These are phyloP conservation scores for Boletus fagicola DNA, from an alignment of 768 basidiomycete species.

Conservation along the genomic window DNA sequence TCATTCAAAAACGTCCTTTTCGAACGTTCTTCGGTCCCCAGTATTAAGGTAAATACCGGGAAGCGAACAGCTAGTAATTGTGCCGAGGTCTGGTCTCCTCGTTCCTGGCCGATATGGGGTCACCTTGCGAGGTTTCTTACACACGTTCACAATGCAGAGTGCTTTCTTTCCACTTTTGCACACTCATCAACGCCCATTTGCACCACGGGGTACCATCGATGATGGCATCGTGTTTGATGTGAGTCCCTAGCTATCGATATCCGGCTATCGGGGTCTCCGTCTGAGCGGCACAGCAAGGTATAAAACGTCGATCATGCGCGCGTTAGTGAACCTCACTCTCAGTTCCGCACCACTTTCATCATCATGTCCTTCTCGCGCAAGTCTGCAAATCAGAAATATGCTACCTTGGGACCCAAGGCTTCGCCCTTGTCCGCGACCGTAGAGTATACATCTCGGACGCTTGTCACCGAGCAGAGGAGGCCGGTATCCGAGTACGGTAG, in stretches of 20 bases:
- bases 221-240: conserved; percentile 13
- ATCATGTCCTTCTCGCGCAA: conserved; percentile 22
- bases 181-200: background rate
- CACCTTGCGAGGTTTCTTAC: background rate
- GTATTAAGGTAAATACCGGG: background rate
- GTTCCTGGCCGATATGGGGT: background rate
- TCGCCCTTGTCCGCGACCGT: conserved; percentile 16
- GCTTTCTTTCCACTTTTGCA: conserved; percentile 12
- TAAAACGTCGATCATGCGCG: conserved; percentile 11
- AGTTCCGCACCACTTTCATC: background rate
- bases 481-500: conserved; percentile 19
- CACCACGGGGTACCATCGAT: conserved; percentile 7
- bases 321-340: background rate
- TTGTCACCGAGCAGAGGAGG: conserved; percentile 14
- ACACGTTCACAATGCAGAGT: conserved; percentile 1
- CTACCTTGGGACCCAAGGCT: conserved; percentile 6
- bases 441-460: conserved; percentile 5
- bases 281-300: background rate
- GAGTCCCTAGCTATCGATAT: background rate
- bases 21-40: background rate
- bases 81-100: background rate
- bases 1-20: background rate
- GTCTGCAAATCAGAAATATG: conserved; percentile 2
- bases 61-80: background rate
- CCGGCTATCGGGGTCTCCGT: conserved; percentile 4